These are phyloP conservation scores for Yamadazyma ubonensis DNA, from an alignment of 805 yeast genomes.

Conservation along the genomic window DNA sequence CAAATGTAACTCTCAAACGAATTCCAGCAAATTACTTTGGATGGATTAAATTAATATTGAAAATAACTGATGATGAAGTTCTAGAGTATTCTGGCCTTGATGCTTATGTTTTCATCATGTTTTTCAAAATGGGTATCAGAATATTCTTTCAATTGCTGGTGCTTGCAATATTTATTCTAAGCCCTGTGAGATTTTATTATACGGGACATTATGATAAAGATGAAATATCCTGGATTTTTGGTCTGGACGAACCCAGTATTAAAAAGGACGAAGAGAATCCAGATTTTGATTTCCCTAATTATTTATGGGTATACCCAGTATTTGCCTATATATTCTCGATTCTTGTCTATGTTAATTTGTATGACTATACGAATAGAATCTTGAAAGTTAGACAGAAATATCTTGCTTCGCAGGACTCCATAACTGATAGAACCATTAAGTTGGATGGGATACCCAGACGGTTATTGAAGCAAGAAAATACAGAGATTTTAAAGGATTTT, in stretches of 20 bases:
- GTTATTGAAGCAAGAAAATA: constrained; percentile 37
- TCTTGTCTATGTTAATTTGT: constrained; percentile 45
- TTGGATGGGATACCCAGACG: constrained; percentile 53
- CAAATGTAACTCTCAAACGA: constrained; percentile 34
- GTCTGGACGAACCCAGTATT: constrained; percentile 1
- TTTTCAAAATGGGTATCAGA: constrained; percentile 67
- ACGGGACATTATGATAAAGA: constrained; percentile 47
- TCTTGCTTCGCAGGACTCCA: constrained; percentile 57
- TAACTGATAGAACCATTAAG: constrained; percentile 58
- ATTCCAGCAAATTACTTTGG: constrained; percentile 60
- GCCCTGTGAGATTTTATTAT: constrained; percentile 40
- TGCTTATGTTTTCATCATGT: constrained; percentile 57
- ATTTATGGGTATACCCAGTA: constrained; percentile 52
- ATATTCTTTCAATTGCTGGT: constrained; percentile 62
- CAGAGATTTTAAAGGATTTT: constrained; percentile 44
- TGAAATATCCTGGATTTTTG: constrained; percentile 20
- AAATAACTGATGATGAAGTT: constrained; percentile 71
- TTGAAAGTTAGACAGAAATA: constrained; percentile 55
- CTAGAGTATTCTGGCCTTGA: constrained; percentile 89
- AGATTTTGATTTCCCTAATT: constrained; percentile 35
- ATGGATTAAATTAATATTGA: constrained; percentile 28
- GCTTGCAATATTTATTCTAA: constrained; percentile 45
- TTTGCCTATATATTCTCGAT: constrained; percentile 56
- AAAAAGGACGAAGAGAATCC: background rate
- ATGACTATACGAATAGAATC: constrained; percentile 47